Conservation (phyloP, 73 alveolate species). For the Symbiodinium pilosum region DNA sequence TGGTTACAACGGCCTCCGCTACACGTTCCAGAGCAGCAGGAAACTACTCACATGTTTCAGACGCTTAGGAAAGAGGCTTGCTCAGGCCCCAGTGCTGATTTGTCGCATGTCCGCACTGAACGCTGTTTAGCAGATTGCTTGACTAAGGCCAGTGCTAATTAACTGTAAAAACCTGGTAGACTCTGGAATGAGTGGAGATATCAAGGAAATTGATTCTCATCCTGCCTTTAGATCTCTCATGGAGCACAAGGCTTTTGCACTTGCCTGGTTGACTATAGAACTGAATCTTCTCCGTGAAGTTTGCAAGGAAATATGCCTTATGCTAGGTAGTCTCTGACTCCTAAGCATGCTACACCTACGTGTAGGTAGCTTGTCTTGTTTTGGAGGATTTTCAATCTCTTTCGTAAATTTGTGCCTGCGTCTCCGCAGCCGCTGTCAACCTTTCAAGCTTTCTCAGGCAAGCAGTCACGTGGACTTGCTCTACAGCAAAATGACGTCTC, state of each 20-base stretch:
- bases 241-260: not conserved
- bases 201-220: not conserved
- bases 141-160: not conserved
- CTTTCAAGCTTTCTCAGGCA: no score
- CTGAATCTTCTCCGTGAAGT: no score
- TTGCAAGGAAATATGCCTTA: no score
- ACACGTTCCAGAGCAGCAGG: slow-evolving; percentile 25
- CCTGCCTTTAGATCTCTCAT: not conserved
- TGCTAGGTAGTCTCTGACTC: no score
- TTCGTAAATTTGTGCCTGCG: no score
- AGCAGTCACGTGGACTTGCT: no score
- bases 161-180: no score
- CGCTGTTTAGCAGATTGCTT: not conserved
- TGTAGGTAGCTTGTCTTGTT: no score
- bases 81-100: not conserved
- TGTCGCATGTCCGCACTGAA: slow-evolving; percentile 3
- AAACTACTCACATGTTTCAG: slow-evolving; percentile 41
- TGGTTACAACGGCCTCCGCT: slow-evolving; percentile 24
- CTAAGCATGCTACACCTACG: no score
- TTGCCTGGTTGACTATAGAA: not conserved
- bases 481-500: no score
- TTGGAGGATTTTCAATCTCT: no score
- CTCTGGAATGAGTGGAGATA: not conserved
- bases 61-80: slow-evolving; percentile 22
- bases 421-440: no score